A percentile compares a stretch with the other conserved stretches of the same genome.
Conservation (phyloP, 2,329 filamentous ascomycete genomes). For the Phyllosticta citrichinensis region DNA sequence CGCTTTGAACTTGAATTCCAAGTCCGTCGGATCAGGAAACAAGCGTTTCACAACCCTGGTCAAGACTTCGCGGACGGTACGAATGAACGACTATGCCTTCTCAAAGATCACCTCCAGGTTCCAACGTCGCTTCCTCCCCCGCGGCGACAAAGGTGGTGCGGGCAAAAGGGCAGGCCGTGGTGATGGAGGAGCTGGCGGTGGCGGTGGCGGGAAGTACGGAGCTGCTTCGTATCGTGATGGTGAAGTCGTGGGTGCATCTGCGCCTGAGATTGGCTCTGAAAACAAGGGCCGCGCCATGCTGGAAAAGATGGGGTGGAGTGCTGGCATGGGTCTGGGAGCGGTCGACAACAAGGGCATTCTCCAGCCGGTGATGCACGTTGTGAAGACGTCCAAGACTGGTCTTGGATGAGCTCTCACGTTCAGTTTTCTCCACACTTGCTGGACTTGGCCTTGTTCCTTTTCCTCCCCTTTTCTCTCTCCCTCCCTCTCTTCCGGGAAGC, state of each 20-base stretch:
- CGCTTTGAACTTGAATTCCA: conserved; percentile 69
- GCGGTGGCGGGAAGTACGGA: conserved; percentile 26
- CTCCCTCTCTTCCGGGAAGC: not conserved
- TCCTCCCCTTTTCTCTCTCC: not conserved
- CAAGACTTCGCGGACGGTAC: conserved; percentile 58
- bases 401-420: conserved; percentile 45
- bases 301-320: conserved; percentile 96
- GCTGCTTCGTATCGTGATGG: conserved; percentile 64
- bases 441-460: not conserved
- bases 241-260: conserved; percentile 75
- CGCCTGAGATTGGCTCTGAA: conserved; percentile 70
- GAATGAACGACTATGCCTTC: conserved; percentile 48
- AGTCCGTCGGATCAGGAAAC: conserved; percentile 65
- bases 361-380: conserved; percentile 73
- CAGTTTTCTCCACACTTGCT: not conserved
- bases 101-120: conserved; percentile 26
- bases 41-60: conserved; percentile 67
- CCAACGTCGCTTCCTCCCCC: conserved; percentile 3
- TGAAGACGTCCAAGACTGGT: conserved; percentile 79
- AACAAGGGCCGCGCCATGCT: conserved; percentile 82
- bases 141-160: conserved; percentile 1
- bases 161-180: not conserved
- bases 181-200: conserved; percentile 22
- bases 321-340: conserved; percentile 73
- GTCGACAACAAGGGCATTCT: conserved; percentile 79